Base-by-base conservation (phyloP, 2,329 filamentous ascomycete species). In the Diplocarpon mali region DNA sequence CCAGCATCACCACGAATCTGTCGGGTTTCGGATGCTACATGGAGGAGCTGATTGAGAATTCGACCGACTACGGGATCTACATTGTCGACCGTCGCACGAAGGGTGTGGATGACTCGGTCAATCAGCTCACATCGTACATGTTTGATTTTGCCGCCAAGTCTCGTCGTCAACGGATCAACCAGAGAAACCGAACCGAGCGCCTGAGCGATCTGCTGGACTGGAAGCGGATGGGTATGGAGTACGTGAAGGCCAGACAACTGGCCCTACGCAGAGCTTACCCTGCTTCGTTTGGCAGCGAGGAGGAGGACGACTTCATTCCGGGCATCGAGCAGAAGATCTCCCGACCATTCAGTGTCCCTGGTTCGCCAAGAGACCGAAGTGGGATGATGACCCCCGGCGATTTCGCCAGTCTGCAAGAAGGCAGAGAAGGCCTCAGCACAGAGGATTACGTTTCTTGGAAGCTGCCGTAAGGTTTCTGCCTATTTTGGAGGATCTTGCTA, bases 301-400 rank as follows among this genome's bases (percentile, higher is more conserved):
- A 87, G 47, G 87, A 88, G 59, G 85, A 85, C 51, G 85, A 92
- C 62, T 92, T 89, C 67, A 95, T 96, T 60, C 86, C 88, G 42
- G 85, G 86, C 30, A 85, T 87, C 3, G 90, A 95, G 58, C 83
- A 89, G 62, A 98, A 96, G 80, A 89, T 98, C 60, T 90, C 88
- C 10, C 76, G 92, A 39, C 92, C 92, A 7, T 80, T 96, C 66
- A 95, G 88, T 2, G 88, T 94, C 40, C 92, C 92, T 2, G 92
- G 92, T 8, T 95, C 88, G 14, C 92, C 92, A 9, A 76, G 89
- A 50, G 89, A 95, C 62, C 78, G 88, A 29, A 83, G 83, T 35
- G 92, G 92, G 43, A 95, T 95, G 88, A 96, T 98, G 92, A 98
- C 92, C 1, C 92, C 92, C 7, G 92, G 92, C 38, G 92, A 98